Conservation (phyloP, 2,329 filamentous ascomycete genomes). For the Fusarium nurragi region DNA sequence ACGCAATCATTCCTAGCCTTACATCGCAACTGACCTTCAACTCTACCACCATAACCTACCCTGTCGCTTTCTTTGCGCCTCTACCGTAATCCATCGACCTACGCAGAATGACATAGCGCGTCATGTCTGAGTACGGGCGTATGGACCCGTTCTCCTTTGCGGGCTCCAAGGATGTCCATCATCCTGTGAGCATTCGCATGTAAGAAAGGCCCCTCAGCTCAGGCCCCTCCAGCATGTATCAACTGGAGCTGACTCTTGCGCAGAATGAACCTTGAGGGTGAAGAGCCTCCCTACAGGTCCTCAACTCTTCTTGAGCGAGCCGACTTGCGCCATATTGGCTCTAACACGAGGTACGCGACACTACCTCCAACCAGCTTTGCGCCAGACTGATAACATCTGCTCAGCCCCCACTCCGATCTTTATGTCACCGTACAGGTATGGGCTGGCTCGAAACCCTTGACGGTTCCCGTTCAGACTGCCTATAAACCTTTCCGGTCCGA, state of each 20-base stretch:
- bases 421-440: constrained; percentile 94
- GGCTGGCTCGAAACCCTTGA: constrained; percentile 94
- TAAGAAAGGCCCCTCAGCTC: too few relatives aligned
- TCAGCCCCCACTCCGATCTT: constrained; percentile 82
- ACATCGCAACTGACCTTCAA: constrained; percentile 4
- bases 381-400: constrained; percentile 37
- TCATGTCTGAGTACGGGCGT: constrained; percentile 53
- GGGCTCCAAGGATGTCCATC: constrained; percentile 83
- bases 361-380: not conserved
- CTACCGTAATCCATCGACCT: not conserved
- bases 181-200: constrained; percentile 75
- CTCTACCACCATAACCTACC: not conserved
- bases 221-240: not conserved
- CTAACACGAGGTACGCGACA: not conserved
- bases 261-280: constrained; percentile 60
- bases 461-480: constrained; percentile 88
- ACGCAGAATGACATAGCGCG: constrained; percentile 44
- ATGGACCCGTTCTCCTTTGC: constrained; percentile 99
- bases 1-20: constrained; percentile 5
- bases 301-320: constrained; percentile 82
- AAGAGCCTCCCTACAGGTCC: constrained; percentile 53
- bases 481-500: constrained; percentile 89
- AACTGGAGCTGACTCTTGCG: constrained; percentile 26
- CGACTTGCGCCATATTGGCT: constrained; percentile 66
- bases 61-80: not conserved